phyloP scores from a whole-genome alignment of 1,284 basidiomycete genomes.

The Marasmius oreades region DNA sequence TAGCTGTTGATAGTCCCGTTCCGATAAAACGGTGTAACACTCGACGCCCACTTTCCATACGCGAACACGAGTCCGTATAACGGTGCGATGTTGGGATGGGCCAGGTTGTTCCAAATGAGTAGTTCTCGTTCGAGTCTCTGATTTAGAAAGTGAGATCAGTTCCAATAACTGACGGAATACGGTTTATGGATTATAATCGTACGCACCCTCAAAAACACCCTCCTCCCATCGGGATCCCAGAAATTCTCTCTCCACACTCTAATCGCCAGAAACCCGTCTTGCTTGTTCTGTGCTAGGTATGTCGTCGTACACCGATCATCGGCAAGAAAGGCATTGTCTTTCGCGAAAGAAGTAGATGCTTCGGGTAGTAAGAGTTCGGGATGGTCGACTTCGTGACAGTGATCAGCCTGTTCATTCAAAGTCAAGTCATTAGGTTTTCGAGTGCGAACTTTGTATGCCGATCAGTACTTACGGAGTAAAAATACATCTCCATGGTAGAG shows the following conservation, averaged over 20 bases:
- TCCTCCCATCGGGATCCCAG: neutral
- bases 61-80: slow-evolving; percentile 19
- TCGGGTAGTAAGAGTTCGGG: neutral
- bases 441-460: neutral
- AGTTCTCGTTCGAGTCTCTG: slow-evolving; percentile 15
- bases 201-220: slow-evolving; percentile 5
- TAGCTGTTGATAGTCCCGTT: slow-evolving; percentile 23
- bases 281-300: neutral
- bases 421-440: neutral
- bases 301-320: neutral
- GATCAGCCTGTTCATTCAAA: neutral
- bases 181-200: neutral
- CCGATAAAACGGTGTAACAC: slow-evolving; percentile 19
- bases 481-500: neutral
- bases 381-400: neutral
- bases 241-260: slow-evolving; percentile 8
- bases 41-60: slow-evolving; percentile 16
- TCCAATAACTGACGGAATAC: neutral
- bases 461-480: neutral
- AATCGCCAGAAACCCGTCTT: neutral
- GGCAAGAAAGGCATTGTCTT: neutral
- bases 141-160: neutral
- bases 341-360: neutral
- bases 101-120: slow-evolving; percentile 17
- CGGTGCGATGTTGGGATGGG: slow-evolving; percentile 22